Conservation (phyloP, 2,329 filamentous ascomycete species). For the Stemphylium lycopersici region DNA sequence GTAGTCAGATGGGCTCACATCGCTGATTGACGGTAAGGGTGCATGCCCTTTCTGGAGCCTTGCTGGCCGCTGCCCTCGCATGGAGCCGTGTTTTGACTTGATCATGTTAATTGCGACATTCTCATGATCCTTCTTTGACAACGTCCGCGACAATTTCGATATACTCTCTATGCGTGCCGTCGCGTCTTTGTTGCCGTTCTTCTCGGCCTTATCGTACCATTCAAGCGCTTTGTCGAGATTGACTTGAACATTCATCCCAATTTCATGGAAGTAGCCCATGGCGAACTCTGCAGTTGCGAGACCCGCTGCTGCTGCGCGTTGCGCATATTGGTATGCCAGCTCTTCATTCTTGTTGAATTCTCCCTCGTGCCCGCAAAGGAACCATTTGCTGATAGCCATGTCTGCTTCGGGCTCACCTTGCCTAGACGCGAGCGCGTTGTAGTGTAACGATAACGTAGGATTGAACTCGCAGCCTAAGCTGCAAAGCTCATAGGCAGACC, state of each 20-base stretch:
- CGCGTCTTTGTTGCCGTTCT: conserved; percentile 92
- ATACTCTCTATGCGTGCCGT: conserved; percentile 81
- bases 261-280: conserved; percentile 96
- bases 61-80: conserved; percentile 55
- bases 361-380: conserved; percentile 91
- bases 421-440: conserved; percentile 89
- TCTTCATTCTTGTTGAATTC: conserved; percentile 96
- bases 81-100: conserved; percentile 63
- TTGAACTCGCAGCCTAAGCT: conserved; percentile 95
- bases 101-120: conserved; percentile 87
- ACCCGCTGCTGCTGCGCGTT: conserved; percentile 80
- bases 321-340: conserved; percentile 87
- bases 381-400: conserved; percentile 98
- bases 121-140: conserved; percentile 92
- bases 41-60: conserved; percentile 49
- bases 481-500: conserved; percentile 91
- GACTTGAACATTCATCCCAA: conserved; percentile 88
- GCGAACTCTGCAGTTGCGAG: conserved; percentile 93
- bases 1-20: conserved; percentile 46
- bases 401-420: conserved; percentile 94
- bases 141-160: conserved; percentile 72
- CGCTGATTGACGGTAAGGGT: conserved; percentile 49
- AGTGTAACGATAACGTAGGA: conserved; percentile 88
- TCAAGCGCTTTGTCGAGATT: conserved; percentile 79
- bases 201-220: conserved; percentile 91